These are phyloP conservation scores for Cryptococcus jaspeensis DNA, from an alignment of 1,284 basidiomycete genomes.

Conservation along the genomic window DNA sequence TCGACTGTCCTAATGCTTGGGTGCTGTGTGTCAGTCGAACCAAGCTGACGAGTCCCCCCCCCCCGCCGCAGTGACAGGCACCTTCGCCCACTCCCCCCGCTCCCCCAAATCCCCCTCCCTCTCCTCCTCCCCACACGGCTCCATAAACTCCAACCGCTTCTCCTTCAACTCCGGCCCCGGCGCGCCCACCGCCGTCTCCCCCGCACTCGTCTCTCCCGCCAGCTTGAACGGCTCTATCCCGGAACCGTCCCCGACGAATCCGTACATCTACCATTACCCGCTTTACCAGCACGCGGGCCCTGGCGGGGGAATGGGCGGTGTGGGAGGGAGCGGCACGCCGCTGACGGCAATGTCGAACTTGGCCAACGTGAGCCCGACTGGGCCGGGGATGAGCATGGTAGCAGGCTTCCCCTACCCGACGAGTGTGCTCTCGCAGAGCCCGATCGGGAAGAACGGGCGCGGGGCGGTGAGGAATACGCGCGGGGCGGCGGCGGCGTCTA, in stretches of 20 bases:
- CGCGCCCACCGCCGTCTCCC: slow-evolving; percentile 15
- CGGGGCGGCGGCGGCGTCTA: too few species aligned
- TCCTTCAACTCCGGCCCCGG: too few species aligned
- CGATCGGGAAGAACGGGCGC: background rate
- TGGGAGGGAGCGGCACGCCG: too few species aligned
- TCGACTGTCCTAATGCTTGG: too few species aligned
- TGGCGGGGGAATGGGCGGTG: slow-evolving; percentile 7
- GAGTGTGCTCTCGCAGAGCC: background rate
- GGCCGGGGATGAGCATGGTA: slow-evolving; percentile 20
- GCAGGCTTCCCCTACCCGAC: slow-evolving; percentile 20
- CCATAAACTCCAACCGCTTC: slow-evolving; percentile 6
- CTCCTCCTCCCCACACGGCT: slow-evolving; percentile 11
- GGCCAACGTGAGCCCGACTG: slow-evolving; percentile 11
- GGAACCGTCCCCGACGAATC: slow-evolving; percentile 6
- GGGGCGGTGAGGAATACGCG: background rate
- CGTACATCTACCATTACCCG: slow-evolving; percentile 8
- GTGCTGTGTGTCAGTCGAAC: too few species aligned
- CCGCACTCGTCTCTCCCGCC: slow-evolving; percentile 14
- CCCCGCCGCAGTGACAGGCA: too few species aligned
- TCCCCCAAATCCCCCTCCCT: slow-evolving; percentile 8
- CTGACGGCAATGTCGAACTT: slow-evolving; percentile 5
- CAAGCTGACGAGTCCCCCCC: too few species aligned
- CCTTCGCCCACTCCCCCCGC: slow-evolving; percentile 1
- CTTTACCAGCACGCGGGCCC: background rate
- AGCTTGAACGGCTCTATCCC: slow-evolving; percentile 5